Base-by-base conservation (phyloP, 1,284 basidiomycete genomes). In the Stygiomarasmius scandens region DNA sequence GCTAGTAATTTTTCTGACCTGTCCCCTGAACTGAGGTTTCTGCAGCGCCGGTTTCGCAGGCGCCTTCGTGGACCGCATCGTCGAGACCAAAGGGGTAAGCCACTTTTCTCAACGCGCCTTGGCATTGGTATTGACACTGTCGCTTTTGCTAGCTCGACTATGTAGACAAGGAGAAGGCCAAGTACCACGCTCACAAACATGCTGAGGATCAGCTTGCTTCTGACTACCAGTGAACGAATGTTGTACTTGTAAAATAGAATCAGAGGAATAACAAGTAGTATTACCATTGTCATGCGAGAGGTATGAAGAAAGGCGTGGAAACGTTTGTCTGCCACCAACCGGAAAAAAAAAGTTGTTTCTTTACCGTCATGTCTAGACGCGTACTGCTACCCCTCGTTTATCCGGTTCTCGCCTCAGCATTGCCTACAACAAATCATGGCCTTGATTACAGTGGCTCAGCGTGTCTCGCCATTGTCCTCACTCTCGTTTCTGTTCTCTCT, bases 1-100 rank as follows among this genome's bases (percentile, higher is more conserved):
- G 9, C 14, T n/a, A n/a, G n/a, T n/a, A n/a, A n/a, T n/a, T n/a
- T n/a, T n/a, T n/a, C n/a, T n/a, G n/a, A n/a, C n/a, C n/a, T n/a
- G n/a, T n/a, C n/a, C n/a, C n/a, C n/a, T n/a, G n/a, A n/a, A n/a
- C n/a, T n/a, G n/a, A n/a, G n/a, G n/a, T n/a, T 16, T 49, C 10
- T 55, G 8, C 46, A 72, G 71, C 49, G 75, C 80, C 61, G 78
- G 71, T 44, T 68, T 79, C 55, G 69, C 75, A 49, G 78, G 77
- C 64, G 75, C 71, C 51, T 80, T 79, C 70, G 66, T 80, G 58
- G 78, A 79, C 67, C 69, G 72, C 54, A 66, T 74, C 47, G 74
- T 77, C 51, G 78, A 80, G 71, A 75, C 74, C 62, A 78, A 76
- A 67, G 78, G 78, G 43, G 59, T 60, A 29, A 46, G 57, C 53